Evolutionary conservation across 2,329 filamentous ascomycete species (phyloP).

Genomic region (Fusarium papillatum): DNA sequence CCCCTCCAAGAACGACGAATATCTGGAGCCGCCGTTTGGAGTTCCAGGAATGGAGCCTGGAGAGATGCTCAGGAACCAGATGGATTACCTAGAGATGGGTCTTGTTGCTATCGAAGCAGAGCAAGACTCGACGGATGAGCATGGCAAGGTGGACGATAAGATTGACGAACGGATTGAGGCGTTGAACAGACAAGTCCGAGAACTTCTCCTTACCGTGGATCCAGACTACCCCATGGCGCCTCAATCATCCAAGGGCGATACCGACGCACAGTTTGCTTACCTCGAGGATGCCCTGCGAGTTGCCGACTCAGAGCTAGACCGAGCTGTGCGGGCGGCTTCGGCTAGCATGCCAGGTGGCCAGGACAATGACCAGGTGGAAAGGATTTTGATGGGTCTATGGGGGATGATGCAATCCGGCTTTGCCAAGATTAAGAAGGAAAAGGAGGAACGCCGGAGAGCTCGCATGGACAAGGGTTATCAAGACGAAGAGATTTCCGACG

Average conservation of each 20-base stretch:
- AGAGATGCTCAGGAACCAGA: slow-evolving; percentile 66
- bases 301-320: slow-evolving; percentile 59
- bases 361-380: slow-evolving; percentile 66
- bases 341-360: slow-evolving; percentile 44
- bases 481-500: slow-evolving; percentile 73
- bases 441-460: slow-evolving; percentile 65
- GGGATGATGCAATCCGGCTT: slow-evolving; percentile 66
- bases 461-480: slow-evolving; percentile 69
- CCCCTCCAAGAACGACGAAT: slow-evolving; percentile 65
- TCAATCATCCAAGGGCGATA: slow-evolving; percentile 64
- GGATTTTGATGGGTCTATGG: slow-evolving; percentile 68
- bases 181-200: slow-evolving; percentile 75
- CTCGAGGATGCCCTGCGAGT: slow-evolving; percentile 72
- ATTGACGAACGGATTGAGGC: slow-evolving; percentile 69
- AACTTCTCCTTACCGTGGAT: slow-evolving; percentile 64
- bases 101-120: slow-evolving; percentile 72
- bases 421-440: slow-evolving; percentile 66
- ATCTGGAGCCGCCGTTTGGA: slow-evolving; percentile 57
- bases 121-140: slow-evolving; percentile 57
- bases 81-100: slow-evolving; percentile 79
- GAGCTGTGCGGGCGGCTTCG: slow-evolving; percentile 46
- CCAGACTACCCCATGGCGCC: slow-evolving; percentile 70
- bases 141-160: slow-evolving; percentile 56
- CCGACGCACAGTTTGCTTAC: slow-evolving; percentile 78
- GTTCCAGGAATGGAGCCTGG: slow-evolving; percentile 55